Base-by-base conservation (phyloP, 805 yeast species). In the Zygosaccharomyces siamensis region DNA sequence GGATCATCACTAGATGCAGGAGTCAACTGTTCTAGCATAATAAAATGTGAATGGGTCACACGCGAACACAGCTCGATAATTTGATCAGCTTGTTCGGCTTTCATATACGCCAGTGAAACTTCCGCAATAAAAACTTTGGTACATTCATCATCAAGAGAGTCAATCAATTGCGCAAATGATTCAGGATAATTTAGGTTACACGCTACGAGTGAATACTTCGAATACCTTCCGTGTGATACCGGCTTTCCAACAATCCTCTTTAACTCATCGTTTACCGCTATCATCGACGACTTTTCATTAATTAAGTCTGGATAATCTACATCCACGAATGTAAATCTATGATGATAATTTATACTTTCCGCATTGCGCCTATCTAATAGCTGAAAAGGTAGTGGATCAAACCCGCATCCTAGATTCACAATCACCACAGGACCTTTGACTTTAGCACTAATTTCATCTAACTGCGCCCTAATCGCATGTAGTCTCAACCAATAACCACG, bases 401-500 rank as follows among this genome's bases (percentile, higher is more conserved):
- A 86, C 2, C 95, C 95, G 66, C 93, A 86, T 1, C 95, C 95
- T 26, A 86, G 66, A 64, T 86, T 86, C 26, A 86, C 72, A 1
- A 87, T 72, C 10, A 68, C 61, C 5, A 77, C 69, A 43, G 68
- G 65, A 14, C 55, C 50, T 2, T 54, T 52, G 6, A 63, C 56
- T 2, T 55, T 61, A 21, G 67, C 62, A 2, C 76, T 62, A n/a
- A 86, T 78, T 23, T 73, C 66, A 24, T 71, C 66, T 11, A 86
- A 70, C 35, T 78, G 66, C 37, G 72, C 71, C 51, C 78, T 74
- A 43, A 87, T 81, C 2, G 87, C 79, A 56, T 83, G 81, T 80
- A 86, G 81, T 49, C 95, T 71, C 8, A 84, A 70, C 90, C 93
- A 86, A 64, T 86, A 86, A 0, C 95, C 95, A 55, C 95, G 69